Evolutionary conservation across 305 asterid genomes (phyloP).

Genomic region (Fraxinus dipetala): DNA sequence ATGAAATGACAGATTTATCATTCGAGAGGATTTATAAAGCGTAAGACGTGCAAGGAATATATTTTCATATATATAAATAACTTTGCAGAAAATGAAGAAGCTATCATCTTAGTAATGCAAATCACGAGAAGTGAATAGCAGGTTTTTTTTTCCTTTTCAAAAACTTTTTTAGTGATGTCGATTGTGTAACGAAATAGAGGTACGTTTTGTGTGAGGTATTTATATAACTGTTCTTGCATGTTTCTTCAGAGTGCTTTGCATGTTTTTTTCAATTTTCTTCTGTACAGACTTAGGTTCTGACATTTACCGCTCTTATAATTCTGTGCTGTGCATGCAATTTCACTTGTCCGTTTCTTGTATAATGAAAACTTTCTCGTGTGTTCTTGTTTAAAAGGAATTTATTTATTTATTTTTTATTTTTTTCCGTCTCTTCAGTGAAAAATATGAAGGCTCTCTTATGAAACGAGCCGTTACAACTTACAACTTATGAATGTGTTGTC

Average conservation of each 20-base stretch:
- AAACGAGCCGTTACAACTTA: no score
- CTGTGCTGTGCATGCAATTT: neutral
- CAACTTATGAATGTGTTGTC: no score
- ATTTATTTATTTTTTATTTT: no score
- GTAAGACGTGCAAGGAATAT: neutral
- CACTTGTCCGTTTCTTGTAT: neutral
- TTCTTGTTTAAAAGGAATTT: no score
- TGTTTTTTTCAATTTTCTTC: neutral
- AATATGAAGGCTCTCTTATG: no score
- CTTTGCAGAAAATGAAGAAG: neutral
- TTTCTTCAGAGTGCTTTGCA: constrained; percentile 5
- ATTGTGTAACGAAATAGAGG: neutral
- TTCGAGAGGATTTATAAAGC: neutral
- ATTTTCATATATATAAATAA: neutral
- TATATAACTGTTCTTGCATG: neutral
- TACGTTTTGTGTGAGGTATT: neutral
- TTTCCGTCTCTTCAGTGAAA: no score
- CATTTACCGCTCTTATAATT: neutral
- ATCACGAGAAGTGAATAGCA: neutral
- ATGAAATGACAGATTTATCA: constrained; percentile 5
- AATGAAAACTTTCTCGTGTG: neutral
- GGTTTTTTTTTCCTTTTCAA: neutral
- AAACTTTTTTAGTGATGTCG: neutral
- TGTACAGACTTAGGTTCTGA: neutral
- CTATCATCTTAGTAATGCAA: neutral